Conservation (phyloP, 495 filamentous ascomycete genomes). For the Podospora conica region DNA sequence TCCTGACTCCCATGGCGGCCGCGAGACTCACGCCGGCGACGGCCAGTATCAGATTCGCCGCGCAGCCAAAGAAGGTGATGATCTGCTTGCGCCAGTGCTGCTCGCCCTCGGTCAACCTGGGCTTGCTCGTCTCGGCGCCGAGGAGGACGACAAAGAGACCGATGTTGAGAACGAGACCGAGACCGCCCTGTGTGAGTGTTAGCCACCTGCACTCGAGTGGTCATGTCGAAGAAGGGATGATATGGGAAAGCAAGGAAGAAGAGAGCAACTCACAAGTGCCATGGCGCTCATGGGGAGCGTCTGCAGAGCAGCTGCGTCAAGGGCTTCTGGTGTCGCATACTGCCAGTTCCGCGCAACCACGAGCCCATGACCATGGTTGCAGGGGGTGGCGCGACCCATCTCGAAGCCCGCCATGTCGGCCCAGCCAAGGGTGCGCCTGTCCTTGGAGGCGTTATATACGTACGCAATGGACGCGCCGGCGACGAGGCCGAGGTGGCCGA, state of each 20-base stretch:
- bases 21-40: slow-evolving; percentile 22
- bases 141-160: slow-evolving; percentile 19
- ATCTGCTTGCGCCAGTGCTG: slow-evolving; percentile 29
- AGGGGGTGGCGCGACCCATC: not conserved
- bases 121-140: slow-evolving; percentile 16
- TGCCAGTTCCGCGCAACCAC: not conserved
- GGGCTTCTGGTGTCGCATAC: not conserved
- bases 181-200: slow-evolving; percentile 15
- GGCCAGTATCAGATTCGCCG: slow-evolving; percentile 24
- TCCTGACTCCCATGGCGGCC: slow-evolving; percentile 15
- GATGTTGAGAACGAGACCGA: slow-evolving; percentile 22
- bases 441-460: slow-evolving; percentile 16
- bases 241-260: not conserved
- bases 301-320: slow-evolving; percentile 11
- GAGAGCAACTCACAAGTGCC: slow-evolving; percentile 14
- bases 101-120: slow-evolving; percentile 26
- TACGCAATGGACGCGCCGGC: slow-evolving; percentile 16
- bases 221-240: not conserved
- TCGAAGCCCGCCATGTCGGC: not conserved
- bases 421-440: not conserved
- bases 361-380: not conserved
- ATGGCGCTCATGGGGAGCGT: slow-evolving; percentile 16
- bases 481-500: slow-evolving; percentile 22
- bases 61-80: slow-evolving; percentile 23
- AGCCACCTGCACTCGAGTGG: not conserved